Conservation (phyloP, 2,329 filamentous ascomycete species). For the Penicillium sp. region DNA sequence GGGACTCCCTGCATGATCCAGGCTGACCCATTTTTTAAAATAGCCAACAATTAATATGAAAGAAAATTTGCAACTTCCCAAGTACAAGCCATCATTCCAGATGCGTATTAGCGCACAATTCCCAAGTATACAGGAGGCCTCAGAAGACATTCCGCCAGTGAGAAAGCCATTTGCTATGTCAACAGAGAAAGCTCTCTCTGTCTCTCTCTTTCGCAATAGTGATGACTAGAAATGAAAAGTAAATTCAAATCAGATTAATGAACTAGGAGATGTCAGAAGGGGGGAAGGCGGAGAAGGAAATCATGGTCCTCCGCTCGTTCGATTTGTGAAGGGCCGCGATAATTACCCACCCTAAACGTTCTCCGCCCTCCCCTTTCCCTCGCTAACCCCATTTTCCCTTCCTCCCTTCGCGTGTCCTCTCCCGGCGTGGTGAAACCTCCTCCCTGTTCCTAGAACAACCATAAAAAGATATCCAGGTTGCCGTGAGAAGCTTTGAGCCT, state of each 20-base stretch:
- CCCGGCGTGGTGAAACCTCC: not conserved
- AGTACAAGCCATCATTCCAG: not conserved
- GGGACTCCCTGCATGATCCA: not conserved
- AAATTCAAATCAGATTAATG: not conserved
- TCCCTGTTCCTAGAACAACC: not conserved
- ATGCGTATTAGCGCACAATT: not conserved
- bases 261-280: not conserved
- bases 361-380: conserved; percentile 4
- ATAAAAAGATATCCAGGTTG: not conserved
- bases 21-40: not conserved
- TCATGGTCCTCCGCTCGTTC: not conserved
- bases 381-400: conserved; percentile 4
- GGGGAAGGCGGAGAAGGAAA: not conserved
- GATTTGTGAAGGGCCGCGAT: conserved; percentile 1
- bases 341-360: conserved; percentile 4
- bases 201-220: not conserved
- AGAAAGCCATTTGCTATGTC: not conserved
- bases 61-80: not conserved
- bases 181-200: too few relatives aligned
- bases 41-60: not conserved
- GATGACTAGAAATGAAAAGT: not conserved
- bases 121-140: not conserved
- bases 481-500: not conserved
- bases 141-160: not conserved
- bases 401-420: not conserved